Evolutionary conservation across 495 filamentous ascomycete genomes (phyloP), one percentile per base, ranked within the genome.

Genomic region (Choiromyces venosus): DNA sequence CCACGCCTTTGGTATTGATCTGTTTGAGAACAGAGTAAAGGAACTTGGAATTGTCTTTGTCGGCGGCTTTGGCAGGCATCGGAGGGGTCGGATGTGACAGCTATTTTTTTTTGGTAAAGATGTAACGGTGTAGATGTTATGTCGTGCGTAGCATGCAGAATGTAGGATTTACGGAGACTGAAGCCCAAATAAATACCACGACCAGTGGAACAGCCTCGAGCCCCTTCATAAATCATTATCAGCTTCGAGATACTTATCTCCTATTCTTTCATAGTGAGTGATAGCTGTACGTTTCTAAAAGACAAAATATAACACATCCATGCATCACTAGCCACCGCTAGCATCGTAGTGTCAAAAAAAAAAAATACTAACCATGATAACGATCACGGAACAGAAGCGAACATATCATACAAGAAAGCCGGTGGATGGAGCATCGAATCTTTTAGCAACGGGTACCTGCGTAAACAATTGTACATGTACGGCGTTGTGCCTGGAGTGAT

Each of bases 11-110:
- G n/a, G 68, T 70, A 19, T 70, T 46, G 21, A 7, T 35, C 36
- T 44, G 68, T 46, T n/a, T 44, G 39, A 70, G 68, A 37, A 70
- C 35, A 36, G 39, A 44, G 7, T n/a, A 70, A 33, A 70, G 68
- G 68, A 70, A 70, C 37, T 46, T 38, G 25, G 39, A 39, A 35
- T 39, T 35, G 33, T 46, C 68, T 29, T 29, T 44, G 39, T 39
- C 68, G 39, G 36, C 21, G 21, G 8, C 19, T 25, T 35, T 38
- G n/a, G 68, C 0, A 6, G 68, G 36, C 68, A 70, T 70, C 33
- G 68, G 52, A 14, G 25, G 25, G 7, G 29, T 12, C 16, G 25
- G 52, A 33, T 61, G 52, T 6, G 52, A 61, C 33, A 18, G 25
- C 25, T 61, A 33, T 33, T 61, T 10, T 33, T 61, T 10, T 61